Conservation (phyloP, 148 eudicot genomes). For the Rhododendron ovatum region DNA sequence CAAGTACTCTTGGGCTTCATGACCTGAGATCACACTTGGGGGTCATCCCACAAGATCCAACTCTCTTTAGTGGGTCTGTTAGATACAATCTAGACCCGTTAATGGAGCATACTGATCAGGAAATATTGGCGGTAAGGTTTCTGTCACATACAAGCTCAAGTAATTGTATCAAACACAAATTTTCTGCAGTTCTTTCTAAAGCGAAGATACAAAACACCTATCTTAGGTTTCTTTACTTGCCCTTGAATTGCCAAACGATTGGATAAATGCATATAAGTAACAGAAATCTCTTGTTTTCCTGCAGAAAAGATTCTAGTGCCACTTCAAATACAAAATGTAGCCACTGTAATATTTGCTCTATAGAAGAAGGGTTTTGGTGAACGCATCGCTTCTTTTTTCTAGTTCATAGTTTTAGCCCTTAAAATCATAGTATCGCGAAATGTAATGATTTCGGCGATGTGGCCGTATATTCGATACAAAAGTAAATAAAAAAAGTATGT, state of each 20-base stretch:
- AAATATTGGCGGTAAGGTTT: constrained; percentile 13
- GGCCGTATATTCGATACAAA: no score
- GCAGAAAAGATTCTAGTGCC: not conserved
- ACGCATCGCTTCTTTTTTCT: not conserved
- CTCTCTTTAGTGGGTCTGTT: constrained; percentile 5
- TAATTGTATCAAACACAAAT: not conserved
- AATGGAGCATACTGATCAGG: constrained; percentile 3
- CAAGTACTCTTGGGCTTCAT: no score
- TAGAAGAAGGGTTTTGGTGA: not conserved
- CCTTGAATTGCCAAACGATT: no score
- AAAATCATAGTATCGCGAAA: no score
- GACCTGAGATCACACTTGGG: constrained; percentile 11
- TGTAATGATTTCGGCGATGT: no score
- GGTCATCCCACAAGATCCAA: constrained; percentile 13
- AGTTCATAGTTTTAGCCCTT: not conserved
- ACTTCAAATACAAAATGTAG: not conserved
- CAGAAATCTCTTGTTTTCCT: not conserved
- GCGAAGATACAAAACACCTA: not conserved
- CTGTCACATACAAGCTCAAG: not conserved
- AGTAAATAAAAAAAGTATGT: no score
- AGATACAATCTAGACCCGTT: constrained; percentile 13
- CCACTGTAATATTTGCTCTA: not conserved
- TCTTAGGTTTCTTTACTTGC: no score
- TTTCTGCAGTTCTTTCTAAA: not conserved
- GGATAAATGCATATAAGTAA: no score